Conservation (phyloP, 345 rosid genomes). For the Lepidium africanum region DNA sequence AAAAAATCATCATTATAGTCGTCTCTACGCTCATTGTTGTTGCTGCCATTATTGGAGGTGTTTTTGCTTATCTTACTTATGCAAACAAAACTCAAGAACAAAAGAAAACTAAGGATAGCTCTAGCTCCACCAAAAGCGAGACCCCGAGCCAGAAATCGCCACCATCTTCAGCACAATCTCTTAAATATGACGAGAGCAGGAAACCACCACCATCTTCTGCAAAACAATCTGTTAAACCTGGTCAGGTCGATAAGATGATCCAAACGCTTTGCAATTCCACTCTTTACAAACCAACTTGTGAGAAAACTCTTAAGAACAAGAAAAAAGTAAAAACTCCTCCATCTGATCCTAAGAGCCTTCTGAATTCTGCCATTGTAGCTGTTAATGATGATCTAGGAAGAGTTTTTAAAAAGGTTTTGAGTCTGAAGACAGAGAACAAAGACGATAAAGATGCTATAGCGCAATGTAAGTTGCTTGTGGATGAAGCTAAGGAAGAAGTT, state of each 20-base stretch:
- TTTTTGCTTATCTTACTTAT: slow-evolving; percentile 32
- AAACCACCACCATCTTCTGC: slow-evolving; percentile 7
- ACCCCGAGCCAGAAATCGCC: not conserved
- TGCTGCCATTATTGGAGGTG: slow-evolving; percentile 32
- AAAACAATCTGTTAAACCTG: slow-evolving; percentile 11
- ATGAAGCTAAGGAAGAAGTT: slow-evolving; percentile 54
- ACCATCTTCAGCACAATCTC: slow-evolving; percentile 7
- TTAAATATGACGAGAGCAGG: slow-evolving; percentile 11
- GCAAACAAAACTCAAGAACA: slow-evolving; percentile 16
- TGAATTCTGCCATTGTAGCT: slow-evolving; percentile 46
- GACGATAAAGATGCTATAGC: slow-evolving; percentile 52
- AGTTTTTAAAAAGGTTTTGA: slow-evolving; percentile 29
- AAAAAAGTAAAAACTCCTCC: slow-evolving; percentile 19
- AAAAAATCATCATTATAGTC: slow-evolving; percentile 32
- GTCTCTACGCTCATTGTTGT: slow-evolving; percentile 33
- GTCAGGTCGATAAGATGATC: slow-evolving; percentile 31
- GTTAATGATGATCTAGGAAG: slow-evolving; percentile 30
- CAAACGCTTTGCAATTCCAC: slow-evolving; percentile 45
- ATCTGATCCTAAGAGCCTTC: slow-evolving; percentile 37
- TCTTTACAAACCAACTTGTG: slow-evolving; percentile 43
- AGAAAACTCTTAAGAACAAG: slow-evolving; percentile 29
- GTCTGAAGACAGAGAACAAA: slow-evolving; percentile 29
- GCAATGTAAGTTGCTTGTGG: slow-evolving; percentile 48
- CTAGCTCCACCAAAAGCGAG: not conserved
- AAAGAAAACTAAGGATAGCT: not conserved